Conservation (phyloP, 2,329 filamentous ascomycete species). For the Aphanocladium album region DNA sequence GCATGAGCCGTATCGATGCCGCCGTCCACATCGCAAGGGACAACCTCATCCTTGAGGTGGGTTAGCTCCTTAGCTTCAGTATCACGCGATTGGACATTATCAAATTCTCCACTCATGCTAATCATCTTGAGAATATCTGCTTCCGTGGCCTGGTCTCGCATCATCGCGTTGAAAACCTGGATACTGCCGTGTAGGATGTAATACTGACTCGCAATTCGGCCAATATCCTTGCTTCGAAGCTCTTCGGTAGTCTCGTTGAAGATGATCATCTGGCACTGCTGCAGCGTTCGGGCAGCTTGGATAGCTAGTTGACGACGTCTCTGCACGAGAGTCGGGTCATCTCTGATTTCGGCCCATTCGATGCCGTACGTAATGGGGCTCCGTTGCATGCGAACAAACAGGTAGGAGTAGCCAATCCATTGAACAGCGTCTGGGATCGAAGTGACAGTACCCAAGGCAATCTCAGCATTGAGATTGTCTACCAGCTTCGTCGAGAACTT, state of each 20-base stretch:
- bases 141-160: slow-evolving; percentile 79
- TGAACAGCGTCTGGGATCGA: slow-evolving; percentile 90
- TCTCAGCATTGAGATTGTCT: slow-evolving; percentile 94
- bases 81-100: slow-evolving; percentile 91
- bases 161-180: slow-evolving; percentile 93
- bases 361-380: slow-evolving; percentile 93
- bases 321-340: slow-evolving; percentile 84
- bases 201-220: slow-evolving; percentile 93
- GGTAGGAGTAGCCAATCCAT: slow-evolving; percentile 96
- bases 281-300: slow-evolving; percentile 78
- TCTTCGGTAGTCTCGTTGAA: slow-evolving; percentile 95
- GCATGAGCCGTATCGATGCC: slow-evolving; percentile 66
- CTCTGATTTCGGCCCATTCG: slow-evolving; percentile 82
- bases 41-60: slow-evolving; percentile 62
- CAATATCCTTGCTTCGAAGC: slow-evolving; percentile 88
- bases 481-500: slow-evolving; percentile 89
- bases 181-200: slow-evolving; percentile 93
- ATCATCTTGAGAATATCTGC: slow-evolving; percentile 95
- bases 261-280: slow-evolving; percentile 97
- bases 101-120: slow-evolving; percentile 94
- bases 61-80: slow-evolving; percentile 84
- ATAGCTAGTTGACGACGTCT: slow-evolving; percentile 80
- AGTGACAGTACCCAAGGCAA: slow-evolving; percentile 88
- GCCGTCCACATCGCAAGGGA: slow-evolving; percentile 76
- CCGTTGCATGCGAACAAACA: slow-evolving; percentile 93